Conservation (phyloP, 1,284 basidiomycete genomes). For the Irpex rosettiformis region DNA sequence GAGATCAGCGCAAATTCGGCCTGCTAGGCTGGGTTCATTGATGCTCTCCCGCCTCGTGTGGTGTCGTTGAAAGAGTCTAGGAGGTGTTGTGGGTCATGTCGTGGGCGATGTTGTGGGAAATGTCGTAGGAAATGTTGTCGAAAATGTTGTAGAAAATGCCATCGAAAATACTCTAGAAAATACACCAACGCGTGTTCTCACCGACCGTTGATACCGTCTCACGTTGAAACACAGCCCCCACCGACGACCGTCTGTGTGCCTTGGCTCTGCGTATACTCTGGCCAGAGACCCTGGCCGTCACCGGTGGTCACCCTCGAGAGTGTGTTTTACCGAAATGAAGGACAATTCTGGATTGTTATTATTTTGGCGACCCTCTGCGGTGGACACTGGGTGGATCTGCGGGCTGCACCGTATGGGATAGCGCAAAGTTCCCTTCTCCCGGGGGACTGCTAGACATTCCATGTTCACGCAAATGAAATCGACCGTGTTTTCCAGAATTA, state of each 20-base stretch:
- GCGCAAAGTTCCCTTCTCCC: conserved; percentile 8
- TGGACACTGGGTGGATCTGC: conserved; percentile 13
- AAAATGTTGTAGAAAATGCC: too few species aligned
- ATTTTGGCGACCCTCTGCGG: background rate
- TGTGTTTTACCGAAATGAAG: conserved; percentile 10
- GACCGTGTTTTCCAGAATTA: conserved; percentile 8
- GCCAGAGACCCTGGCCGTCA: too few species aligned
- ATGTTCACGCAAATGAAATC: conserved; percentile 6
- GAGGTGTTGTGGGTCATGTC: too few species aligned
- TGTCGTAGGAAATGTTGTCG: too few species aligned
- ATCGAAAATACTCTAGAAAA: too few species aligned
- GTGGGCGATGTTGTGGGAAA: too few species aligned
- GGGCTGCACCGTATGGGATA: conserved; percentile 7
- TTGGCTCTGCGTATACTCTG: too few species aligned
- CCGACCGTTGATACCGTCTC: background rate
- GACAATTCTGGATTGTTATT: background rate
- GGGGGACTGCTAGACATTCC: conserved; percentile 8
- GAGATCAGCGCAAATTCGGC: conserved; percentile 1
- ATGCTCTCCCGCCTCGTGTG: conserved; percentile 1
- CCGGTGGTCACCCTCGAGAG: too few species aligned
- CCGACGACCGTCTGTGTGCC: background rate
- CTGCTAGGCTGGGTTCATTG: conserved; percentile 2
- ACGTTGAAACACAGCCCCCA: background rate
- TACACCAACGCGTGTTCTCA: too few species aligned
- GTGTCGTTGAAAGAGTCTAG: background rate